Evolutionary conservation across 192 early-diverging fungal species (phyloP).

Genomic region (Umbelopsis vinacea): DNA sequence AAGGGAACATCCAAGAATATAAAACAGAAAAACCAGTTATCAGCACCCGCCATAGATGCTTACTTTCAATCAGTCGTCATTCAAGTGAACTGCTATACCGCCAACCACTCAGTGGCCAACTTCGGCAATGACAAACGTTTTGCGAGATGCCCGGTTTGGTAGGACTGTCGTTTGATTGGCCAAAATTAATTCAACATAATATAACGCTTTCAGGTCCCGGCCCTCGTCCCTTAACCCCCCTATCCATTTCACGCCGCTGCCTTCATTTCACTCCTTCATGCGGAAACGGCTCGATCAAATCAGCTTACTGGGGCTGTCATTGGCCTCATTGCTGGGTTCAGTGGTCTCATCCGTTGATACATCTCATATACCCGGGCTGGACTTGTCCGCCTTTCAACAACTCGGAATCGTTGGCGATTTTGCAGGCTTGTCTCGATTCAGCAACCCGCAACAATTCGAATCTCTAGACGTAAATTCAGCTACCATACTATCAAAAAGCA

Average conservation of each 20-base stretch:
- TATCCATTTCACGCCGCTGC: not conserved
- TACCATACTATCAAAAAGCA: slow-evolving; percentile 14
- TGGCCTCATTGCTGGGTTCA: not conserved
- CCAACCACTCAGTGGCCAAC: no score
- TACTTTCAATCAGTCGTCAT: no score
- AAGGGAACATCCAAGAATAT: no score
- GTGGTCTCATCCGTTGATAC: slow-evolving; percentile 18
- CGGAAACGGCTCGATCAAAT: slow-evolving; percentile 7
- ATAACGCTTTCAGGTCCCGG: not conserved
- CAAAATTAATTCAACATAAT: no score
- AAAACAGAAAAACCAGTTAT: no score
- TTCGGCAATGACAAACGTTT: no score
- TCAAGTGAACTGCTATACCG: no score
- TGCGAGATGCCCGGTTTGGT: no score
- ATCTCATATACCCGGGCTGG: slow-evolving; percentile 9
- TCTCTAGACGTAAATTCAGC: slow-evolving; percentile 4
- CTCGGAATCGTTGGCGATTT: slow-evolving; percentile 36
- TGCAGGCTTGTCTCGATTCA: slow-evolving; percentile 33
- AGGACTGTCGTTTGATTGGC: no score
- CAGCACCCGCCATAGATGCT: no score
- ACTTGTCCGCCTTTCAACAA: slow-evolving; percentile 26
- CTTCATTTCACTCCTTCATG: slow-evolving; percentile 12
- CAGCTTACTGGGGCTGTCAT: slow-evolving; percentile 8
- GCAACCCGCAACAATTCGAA: slow-evolving; percentile 20
- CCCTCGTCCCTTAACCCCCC: not conserved